phyloP scores from a whole-genome alignment of 2,329 filamentous ascomycete genomes.

The Sporothrix phasma region DNA sequence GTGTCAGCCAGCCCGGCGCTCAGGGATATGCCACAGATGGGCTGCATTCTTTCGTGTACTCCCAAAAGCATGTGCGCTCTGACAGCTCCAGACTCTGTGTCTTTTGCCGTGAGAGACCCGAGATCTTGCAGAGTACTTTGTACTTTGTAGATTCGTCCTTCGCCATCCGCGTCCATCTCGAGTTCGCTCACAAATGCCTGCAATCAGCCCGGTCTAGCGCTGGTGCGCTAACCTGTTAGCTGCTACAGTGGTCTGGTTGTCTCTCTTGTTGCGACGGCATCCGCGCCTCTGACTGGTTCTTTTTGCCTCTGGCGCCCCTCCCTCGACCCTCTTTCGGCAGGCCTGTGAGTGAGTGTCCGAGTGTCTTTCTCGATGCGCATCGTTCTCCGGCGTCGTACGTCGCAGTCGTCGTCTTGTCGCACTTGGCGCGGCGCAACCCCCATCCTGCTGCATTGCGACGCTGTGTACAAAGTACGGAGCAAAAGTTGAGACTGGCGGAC shows the following conservation, averaged over 20 bases:
- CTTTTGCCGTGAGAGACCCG: too few relatives aligned
- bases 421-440: not conserved
- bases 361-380: not conserved
- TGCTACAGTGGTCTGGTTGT: conserved; percentile 8
- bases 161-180: not conserved
- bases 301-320: conserved; percentile 2
- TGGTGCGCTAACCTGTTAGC: conserved; percentile 9
- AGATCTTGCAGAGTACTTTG: too few relatives aligned
- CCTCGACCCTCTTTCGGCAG: not conserved
- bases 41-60: too few relatives aligned
- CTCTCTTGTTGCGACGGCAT: conserved; percentile 5
- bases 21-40: too few relatives aligned
- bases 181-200: not conserved
- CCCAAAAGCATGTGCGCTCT: too few relatives aligned
- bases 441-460: not conserved
- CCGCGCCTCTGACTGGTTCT: not conserved
- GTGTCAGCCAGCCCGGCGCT: too few relatives aligned
- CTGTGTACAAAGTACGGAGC: not conserved
- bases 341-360: too few relatives aligned
- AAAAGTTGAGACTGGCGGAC: not conserved
- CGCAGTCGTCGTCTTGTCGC: not conserved
- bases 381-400: not conserved
- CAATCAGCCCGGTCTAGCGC: not conserved
- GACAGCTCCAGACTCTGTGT: too few relatives aligned
- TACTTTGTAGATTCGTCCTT: too few relatives aligned